Percentiles rank a stretch among this genome's conserved stretches.
Conservation (phyloP, 2,329 filamentous ascomycete genomes). For the Oidium heveae region DNA sequence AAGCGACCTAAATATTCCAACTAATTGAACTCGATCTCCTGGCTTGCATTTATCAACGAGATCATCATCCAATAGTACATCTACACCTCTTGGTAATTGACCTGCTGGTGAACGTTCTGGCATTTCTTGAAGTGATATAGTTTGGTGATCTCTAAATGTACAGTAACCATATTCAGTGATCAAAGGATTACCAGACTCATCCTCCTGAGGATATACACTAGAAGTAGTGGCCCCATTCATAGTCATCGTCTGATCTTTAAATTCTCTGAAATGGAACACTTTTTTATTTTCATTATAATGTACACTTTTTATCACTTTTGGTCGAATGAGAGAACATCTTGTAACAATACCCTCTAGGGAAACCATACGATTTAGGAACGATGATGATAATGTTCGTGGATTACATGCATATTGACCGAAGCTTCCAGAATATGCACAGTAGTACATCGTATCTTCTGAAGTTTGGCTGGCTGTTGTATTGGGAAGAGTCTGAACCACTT, state of each 20-base stretch:
- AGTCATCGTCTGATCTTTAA: conserved; percentile 93
- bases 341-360: conserved; percentile 95
- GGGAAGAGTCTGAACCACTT: conserved; percentile 59
- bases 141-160: conserved; percentile 88
- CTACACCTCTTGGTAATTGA: conserved; percentile 79
- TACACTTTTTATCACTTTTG: conserved; percentile 94
- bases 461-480: conserved; percentile 53
- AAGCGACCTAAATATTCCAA: conserved; percentile 84
- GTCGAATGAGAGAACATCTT: conserved; percentile 78
- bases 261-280: conserved; percentile 72
- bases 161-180: conserved; percentile 88
- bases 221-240: conserved; percentile 63
- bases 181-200: conserved; percentile 87
- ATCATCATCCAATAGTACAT: conserved; percentile 90
- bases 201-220: conserved; percentile 82
- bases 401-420: conserved; percentile 93
- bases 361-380: conserved; percentile 87
- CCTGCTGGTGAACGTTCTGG: conserved; percentile 94
- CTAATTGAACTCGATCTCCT: conserved; percentile 47
- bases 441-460: conserved; percentile 61
- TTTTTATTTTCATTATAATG: conserved; percentile 79
- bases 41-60: conserved; percentile 79
- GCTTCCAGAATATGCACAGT: conserved; percentile 89
- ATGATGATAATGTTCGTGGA: conserved; percentile 69
- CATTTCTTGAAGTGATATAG: conserved; percentile 92